Percentiles rank a stretch among this genome's conserved stretches.
Evolutionary conservation across 140 eudicot species (phyloP).

Genomic region (Oenanthe javanica): DNA sequence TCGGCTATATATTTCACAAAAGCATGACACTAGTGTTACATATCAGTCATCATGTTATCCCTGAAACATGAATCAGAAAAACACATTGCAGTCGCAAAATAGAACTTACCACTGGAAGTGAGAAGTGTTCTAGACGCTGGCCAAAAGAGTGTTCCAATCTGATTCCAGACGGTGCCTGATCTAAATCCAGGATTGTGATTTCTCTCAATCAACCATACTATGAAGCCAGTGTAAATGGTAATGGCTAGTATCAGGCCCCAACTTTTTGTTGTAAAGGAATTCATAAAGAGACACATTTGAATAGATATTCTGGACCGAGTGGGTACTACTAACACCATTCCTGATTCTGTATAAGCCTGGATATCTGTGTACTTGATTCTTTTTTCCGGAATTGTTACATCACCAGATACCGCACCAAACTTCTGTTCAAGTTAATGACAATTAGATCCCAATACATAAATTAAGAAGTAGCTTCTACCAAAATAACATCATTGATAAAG

Average conservation of each 20-base stretch:
- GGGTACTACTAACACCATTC: background rate
- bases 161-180: slow-evolving; percentile 19
- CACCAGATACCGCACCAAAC: slow-evolving; percentile 35
- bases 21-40: background rate
- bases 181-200: slow-evolving; percentile 13
- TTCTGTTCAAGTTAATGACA: too few species aligned
- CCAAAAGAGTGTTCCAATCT: slow-evolving; percentile 33
- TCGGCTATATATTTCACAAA: background rate
- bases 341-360: background rate
- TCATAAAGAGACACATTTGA: too few species aligned
- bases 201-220: slow-evolving; percentile 1
- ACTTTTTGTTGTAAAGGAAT: too few species aligned
- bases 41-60: background rate
- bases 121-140: slow-evolving; percentile 19
- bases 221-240: background rate
- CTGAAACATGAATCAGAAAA: background rate
- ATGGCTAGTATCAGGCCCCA: background rate
- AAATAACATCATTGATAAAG: background rate
- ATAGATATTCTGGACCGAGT: too few species aligned
- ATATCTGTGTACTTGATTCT: background rate
- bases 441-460: too few species aligned
- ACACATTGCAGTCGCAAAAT: background rate
- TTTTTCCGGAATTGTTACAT: slow-evolving; percentile 30
- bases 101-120: slow-evolving; percentile 1
- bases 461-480: background rate